Conservation (phyloP, 1,139 yeast genomes). For the Sporopachydermia cereana region DNA sequence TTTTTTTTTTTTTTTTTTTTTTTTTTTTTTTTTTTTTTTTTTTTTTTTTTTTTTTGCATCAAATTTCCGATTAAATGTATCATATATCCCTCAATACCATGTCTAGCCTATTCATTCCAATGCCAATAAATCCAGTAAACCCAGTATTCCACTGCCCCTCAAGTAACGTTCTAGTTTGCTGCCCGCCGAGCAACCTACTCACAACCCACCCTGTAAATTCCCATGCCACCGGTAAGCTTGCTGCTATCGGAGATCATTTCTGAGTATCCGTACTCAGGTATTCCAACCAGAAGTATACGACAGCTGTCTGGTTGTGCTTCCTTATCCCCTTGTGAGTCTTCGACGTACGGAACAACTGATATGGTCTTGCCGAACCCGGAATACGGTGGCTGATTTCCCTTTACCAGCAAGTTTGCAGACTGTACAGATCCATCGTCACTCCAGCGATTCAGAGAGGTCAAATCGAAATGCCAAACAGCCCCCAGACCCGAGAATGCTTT, state of each 20-base stretch:
- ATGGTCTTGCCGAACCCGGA: background rate
- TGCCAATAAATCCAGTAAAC: background rate
- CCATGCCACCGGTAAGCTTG: background rate
- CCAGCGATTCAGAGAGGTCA: too few relatives aligned
- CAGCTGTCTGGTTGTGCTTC: too few relatives aligned
- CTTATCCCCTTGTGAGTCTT: background rate
- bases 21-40: too few relatives aligned
- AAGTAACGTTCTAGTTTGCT: background rate
- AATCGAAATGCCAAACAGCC: too few relatives aligned
- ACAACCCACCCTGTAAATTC: background rate
- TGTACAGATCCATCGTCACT: too few relatives aligned
- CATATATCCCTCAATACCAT: too few relatives aligned
- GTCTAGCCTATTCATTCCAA: background rate
- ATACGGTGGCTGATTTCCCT: background rate
- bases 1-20: too few relatives aligned
- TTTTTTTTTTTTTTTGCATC: too few relatives aligned
- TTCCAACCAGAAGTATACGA: background rate
- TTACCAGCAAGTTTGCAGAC: background rate
- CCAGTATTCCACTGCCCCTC: background rate
- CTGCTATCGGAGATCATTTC: background rate
- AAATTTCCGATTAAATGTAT: too few relatives aligned
- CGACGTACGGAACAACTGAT: background rate
- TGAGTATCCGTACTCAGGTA: background rate
- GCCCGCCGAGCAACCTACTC: too few relatives aligned
- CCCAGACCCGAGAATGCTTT: too few relatives aligned